Base-by-base conservation (phyloP, 2,329 filamentous ascomycete species). In the Ascocoryne sarcoides region DNA sequence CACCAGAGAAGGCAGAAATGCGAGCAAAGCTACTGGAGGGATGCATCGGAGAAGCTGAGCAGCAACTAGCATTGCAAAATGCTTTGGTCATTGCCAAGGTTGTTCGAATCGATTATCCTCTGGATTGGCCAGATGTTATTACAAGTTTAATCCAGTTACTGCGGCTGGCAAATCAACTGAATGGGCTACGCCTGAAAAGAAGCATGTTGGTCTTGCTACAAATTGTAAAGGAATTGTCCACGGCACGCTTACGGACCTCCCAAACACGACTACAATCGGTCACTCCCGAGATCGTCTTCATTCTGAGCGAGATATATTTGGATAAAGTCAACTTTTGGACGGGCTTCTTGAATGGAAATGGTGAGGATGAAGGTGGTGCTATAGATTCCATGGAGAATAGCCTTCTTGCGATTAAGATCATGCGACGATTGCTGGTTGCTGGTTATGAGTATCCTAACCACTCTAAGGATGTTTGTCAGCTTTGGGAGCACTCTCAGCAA, bases 161-260 rank as follows among this genome's bases (percentile, higher is more conserved):
- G 23, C 78, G 83, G 40, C 62, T 65, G 9, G 71, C 74, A 12
- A 66, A 64, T 45, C 65, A 73, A 43, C 69, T 71, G 7, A 76
- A 80, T 50, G 75, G 77, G 32, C 57, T 81, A 10, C 79, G 83
- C 40, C 74, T 95, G 2, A 71, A 76, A 17, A 79, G 88, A 35
- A 74, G 79, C 5, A 71, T 96, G 32, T 70, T 86, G 38, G 78
- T 94, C 10, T 68, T 95, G 9, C 69, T 96, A 10, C 82, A 90
- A 35, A 79, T 95, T 19, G 79, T 94, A 56, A 98, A 96, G 64
- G 92, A 96, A 60, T 68, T 96, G 4, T 80, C 84, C 1, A 89
- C 84, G 0, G 89, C 84, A 2, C 74, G 87, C 32, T 63, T 96
- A 35, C 73, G 79, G 41, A 77, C 76, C 48, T 88, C 82, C 0